These are phyloP conservation scores for Papilionanthe hybrid DNA, from an alignment of 116 monocot genomes.

Conservation along the genomic window DNA sequence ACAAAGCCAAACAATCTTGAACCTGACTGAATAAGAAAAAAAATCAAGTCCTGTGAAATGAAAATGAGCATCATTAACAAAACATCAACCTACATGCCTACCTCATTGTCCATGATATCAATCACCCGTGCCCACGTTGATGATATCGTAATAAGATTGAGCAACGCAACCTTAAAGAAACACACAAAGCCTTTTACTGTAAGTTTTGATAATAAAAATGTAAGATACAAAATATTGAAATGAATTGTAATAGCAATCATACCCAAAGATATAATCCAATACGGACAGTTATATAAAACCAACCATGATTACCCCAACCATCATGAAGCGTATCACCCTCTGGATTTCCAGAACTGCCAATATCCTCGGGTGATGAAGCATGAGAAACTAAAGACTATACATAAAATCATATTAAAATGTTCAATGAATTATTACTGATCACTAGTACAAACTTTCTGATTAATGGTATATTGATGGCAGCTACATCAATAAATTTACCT, in stretches of 20 bases:
- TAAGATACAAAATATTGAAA: neutral
- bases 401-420: neutral
- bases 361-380: constrained; percentile 17
- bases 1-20: constrained; percentile 97
- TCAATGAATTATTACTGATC: neutral
- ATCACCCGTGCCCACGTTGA: constrained; percentile 97
- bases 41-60: constrained; percentile 14
- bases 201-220: neutral
- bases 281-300: constrained; percentile 79
- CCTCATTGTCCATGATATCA: constrained; percentile 98
- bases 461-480: neutral
- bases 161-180: constrained; percentile 69
- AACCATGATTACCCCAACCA: constrained; percentile 64
- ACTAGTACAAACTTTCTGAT: neutral
- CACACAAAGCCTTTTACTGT: neutral
- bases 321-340: constrained; percentile 13
- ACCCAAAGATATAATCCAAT: constrained; percentile 89
- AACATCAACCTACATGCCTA: constrained; percentile 16
- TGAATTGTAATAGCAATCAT: constrained; percentile 3
- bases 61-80: neutral
- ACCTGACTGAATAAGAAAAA: constrained; percentile 75
- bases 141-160: constrained; percentile 91
- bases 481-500: constrained; percentile 24
- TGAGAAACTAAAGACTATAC: constrained; percentile 29
- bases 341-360: constrained; percentile 14